Base-by-base conservation (phyloP, 805 yeast species). In the Zygoascus ofunaensis region DNA sequence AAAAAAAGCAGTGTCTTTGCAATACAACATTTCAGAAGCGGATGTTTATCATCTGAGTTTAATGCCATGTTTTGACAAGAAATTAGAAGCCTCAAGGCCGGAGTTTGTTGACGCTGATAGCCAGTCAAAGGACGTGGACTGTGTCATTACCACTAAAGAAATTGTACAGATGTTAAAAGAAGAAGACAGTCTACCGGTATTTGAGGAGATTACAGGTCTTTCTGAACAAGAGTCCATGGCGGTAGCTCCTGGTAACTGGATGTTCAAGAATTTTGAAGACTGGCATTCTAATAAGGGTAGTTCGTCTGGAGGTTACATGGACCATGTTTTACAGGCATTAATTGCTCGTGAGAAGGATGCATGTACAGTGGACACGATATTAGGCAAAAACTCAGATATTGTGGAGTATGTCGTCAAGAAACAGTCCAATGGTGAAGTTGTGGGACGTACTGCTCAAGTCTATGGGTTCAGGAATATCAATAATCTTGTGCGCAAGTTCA, bases 1-100 rank as follows among this genome's bases (percentile, higher is more conserved):
- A 42, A 89, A 89, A 59, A 61, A 70, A 15, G 57, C 79, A 20
- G 64, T 61, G 18, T 58, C 68, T 10, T 46, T 47, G n/a, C 69
- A 70, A 15, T 57, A 67, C 10, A 52, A 58, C 2, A 49, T 62
- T 0, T 21, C 52, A 4, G 45, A 55, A 5, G 38, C 41, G 0
- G 55, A 73, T 2, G 64, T 87, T 0, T 92, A 86, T 58, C 97
- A 90, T 60, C 64, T 92, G 44, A 75, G 92, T 5, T 69, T 92
- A 18, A 90, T 90, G 97, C 97, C 98, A 1, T 90, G 97, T 56
- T 92, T 92, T 61, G 98, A 92, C 62, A 92, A 92, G 65, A 92
- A 92, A 62, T 71, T 89, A 35, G 98, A 92, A 65, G 92, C 96
- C 22, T 87, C 95, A 3, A 72, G 97, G 49, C 80, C 84, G 0